Evolutionary conservation across 1,284 basidiomycete species (phyloP), one percentile per base, ranked within the genome.

Genomic region (Erythrobasidium hasegawianum): DNA sequence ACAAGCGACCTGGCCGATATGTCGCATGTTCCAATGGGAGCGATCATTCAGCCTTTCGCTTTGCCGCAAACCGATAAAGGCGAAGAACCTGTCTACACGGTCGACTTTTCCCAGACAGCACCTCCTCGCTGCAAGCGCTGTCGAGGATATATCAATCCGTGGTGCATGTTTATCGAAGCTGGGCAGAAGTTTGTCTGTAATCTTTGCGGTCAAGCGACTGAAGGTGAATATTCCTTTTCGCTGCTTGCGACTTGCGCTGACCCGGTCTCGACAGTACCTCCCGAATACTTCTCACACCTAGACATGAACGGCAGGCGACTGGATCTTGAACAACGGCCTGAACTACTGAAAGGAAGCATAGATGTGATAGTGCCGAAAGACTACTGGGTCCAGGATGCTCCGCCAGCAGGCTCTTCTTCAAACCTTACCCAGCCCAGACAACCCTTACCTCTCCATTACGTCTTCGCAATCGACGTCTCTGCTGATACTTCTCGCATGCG

Each of bases 161-260:
- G 93, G 93, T 92, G 88, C 75, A 81, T 82, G 33, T 98, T 90
- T 84, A 81, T 85, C 16, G 84, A 89, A 40, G 90, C 90, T 9
- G 96, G 96, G 2, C 84, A 84, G 69, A 85, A 83, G 71, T 98
- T 93, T 90, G 86, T 84, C 71, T 99, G 96, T 78, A 98, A 97
- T 80, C 77, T 99, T 3, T 99, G 96, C 78, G 80, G 82, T 8
- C 84, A 86, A 68, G 84, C 88, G 71, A 93, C 89, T 20, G 83
- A 86, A 80, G 92, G 92, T 93, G 68, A 70, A 81, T 72, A n/a
- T 41, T 24, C 16, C 14, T 18, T 20, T n/a, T 14, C 24, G 43
- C 24, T 18, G 16, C 18, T 33, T 5, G n/a, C 29, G 18, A 43
- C n/a, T 38, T 2, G 11, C 2, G 29, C 20, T 39, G 1, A 16